phyloP scores from a whole-genome alignment of 1,284 basidiomycete species.

The Thelephora terrestris region DNA sequence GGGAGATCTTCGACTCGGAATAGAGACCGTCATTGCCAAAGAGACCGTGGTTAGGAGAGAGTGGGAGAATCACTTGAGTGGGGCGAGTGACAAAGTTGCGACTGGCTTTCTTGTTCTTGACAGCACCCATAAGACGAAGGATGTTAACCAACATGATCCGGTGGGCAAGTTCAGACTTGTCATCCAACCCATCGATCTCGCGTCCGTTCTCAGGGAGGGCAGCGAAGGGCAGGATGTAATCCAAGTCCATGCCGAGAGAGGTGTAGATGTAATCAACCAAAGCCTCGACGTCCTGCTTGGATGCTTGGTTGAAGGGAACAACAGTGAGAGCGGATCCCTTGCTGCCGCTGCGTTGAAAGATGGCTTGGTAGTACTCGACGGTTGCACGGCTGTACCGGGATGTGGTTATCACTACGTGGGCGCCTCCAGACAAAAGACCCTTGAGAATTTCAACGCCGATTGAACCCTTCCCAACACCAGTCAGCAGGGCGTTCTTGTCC shows the following conservation, averaged over 20 bases:
- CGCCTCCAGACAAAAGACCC: slow-evolving; percentile 91
- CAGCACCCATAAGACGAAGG: slow-evolving; percentile 88
- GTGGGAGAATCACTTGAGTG: slow-evolving; percentile 93
- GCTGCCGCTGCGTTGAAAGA: slow-evolving; percentile 93
- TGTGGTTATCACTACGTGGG: slow-evolving; percentile 94
- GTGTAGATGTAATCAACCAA: slow-evolving; percentile 98
- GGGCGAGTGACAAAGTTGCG: slow-evolving; percentile 95
- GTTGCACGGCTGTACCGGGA: slow-evolving; percentile 90
- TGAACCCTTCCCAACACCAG: slow-evolving; percentile 95
- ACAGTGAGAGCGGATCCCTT: slow-evolving; percentile 94
- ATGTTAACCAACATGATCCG: slow-evolving; percentile 95
- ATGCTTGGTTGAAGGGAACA: slow-evolving; percentile 98
- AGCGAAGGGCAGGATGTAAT: slow-evolving; percentile 97
- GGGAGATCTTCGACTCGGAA: slow-evolving; percentile 96
- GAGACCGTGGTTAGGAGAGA: slow-evolving; percentile 96
- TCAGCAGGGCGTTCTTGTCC: slow-evolving; percentile 96
- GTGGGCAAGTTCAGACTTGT: slow-evolving; percentile 96
- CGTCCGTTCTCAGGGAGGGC: slow-evolving; percentile 98
- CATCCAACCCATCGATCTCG: slow-evolving; percentile 94
- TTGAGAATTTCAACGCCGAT: slow-evolving; percentile 98
- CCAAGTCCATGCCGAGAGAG: slow-evolving; percentile 88
- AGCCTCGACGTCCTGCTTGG: slow-evolving; percentile 95
- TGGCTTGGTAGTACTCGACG: slow-evolving; percentile 97
- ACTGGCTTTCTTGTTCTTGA: slow-evolving; percentile 97
- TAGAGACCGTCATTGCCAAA: slow-evolving; percentile 98